Evolutionary conservation across 129 eudicot genomes (phyloP), one percentile per base, ranked within the genome.

Genomic region (Arctium minus): DNA sequence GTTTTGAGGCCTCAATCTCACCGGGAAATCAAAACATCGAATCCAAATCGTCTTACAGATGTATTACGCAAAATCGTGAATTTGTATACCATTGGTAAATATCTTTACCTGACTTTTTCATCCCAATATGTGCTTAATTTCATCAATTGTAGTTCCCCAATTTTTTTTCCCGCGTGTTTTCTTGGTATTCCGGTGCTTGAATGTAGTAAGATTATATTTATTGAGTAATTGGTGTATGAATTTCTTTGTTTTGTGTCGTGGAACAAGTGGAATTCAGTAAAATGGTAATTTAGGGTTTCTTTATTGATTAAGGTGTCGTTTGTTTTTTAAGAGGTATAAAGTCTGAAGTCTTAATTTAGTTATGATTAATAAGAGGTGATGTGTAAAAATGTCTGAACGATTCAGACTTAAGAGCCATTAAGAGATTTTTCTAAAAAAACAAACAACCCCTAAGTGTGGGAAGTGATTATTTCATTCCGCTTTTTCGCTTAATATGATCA

Each of bases 231-330:
- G 42, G 35, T 70, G 13, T 79, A 67, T 44, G 69, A 32, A 31
- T 79, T 70, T 22, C 5, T 46, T 4, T 70, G 8, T 50, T 79
- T 70, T 71, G 71, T 80, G 30, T 71, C 10, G 48, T 30, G 42
- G 35, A 40, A 4, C 18, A 73, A 39, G 77, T 38, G 77, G 83
- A 70, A 80, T 71, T 36, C 4, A 32, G 77, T 48, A 33, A 50
- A 80, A 71, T 48, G 46, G 30, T 33, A 37, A 48, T 71, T 56
- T 80, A 80, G 83, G 83, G 83, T 80, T 80, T 22, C 0, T 71
- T 32, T 50, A 67, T 79, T 79, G 75, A 68, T 40, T 67, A 67
- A 11, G n/a, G 67, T 69, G 71, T n/a, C n/a, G n/a, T n/a, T n/a
- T n/a, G n/a, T n/a, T n/a, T n/a, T n/a, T n/a, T n/a, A n/a, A n/a